Base-by-base conservation (phyloP, 768 basidiomycete species). In the Cyathus striatus region DNA sequence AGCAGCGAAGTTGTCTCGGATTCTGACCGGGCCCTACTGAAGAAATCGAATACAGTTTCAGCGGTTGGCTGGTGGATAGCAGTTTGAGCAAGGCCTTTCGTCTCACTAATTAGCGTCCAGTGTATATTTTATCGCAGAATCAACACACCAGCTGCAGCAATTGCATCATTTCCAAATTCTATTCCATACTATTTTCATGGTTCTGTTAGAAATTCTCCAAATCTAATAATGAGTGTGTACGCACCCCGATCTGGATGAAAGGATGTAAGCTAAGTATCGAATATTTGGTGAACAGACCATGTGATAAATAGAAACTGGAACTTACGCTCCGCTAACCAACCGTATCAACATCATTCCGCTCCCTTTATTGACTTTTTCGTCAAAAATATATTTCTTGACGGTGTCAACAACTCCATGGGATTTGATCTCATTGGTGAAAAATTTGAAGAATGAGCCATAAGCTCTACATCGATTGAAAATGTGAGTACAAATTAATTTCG, bases 231-330 rank as follows among this genome's bases (percentile, higher is more conserved):
- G n/a, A n/a, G n/a, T n/a, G n/a, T n/a, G n/a, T 6, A 68, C 72
- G 34, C 52, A 79, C 78, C 32, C 79, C 80, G n/a, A 70, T 59
- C 49, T 75, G 72, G 38, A 83, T 83, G 38, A 78, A 55, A 0
- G 78, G 76, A 57, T 83, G 80, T 10, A 73, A 44, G 3, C 78
- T 81, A 20, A 20, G n/a, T 7, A 38, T 33, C 6, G 23, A 32
- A 21, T 14, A 12, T 5, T 6, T 27, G 38, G 24, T 34, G 13
- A 40, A 9, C 37, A 22, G 27, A 41, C n/a, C 20, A 23, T 14
- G 14, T 24, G n/a, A 17, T 16, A 38, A 12, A n/a, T 26, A 34
- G 36, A 3, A 17, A 42, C 22, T 18, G 43, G 10, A 3, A 64
- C 66, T 57, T 45, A 68, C 61, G 55, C 57, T 48, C 67, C 68